These are phyloP conservation scores for Starmerella vitae DNA, from an alignment of 805 yeast genomes.

Conservation along the genomic window DNA sequence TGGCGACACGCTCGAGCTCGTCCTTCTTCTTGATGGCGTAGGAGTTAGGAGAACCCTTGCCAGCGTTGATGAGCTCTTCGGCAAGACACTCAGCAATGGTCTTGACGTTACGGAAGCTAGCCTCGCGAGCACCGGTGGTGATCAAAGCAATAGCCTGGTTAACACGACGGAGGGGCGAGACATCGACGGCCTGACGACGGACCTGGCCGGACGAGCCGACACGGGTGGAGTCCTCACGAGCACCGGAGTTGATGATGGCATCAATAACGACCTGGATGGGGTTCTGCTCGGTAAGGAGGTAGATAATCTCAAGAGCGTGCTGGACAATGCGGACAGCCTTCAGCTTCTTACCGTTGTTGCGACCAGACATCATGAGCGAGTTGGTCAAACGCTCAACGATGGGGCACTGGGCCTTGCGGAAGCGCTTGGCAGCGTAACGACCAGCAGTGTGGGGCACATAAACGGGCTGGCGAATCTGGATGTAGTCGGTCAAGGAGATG, in stretches of 20 bases:
- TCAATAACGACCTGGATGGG: slow-evolving; percentile 98
- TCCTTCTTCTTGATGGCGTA: slow-evolving; percentile 99
- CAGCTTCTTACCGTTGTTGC: slow-evolving; percentile 99
- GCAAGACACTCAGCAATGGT: slow-evolving; percentile 99
- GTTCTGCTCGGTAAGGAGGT: slow-evolving; percentile 96
- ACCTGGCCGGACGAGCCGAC: slow-evolving; percentile 99
- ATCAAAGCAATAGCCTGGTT: slow-evolving; percentile 97
- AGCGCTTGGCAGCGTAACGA: slow-evolving; percentile 98
- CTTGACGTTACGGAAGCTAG: slow-evolving; percentile 99
- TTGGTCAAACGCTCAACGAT: slow-evolving; percentile 98
- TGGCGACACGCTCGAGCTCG: slow-evolving; percentile 99
- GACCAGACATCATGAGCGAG: slow-evolving; percentile 99
- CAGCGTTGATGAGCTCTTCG: slow-evolving; percentile 99
- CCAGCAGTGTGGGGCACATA: slow-evolving; percentile 99
- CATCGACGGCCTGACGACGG: slow-evolving; percentile 99
- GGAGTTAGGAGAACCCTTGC: slow-evolving; percentile 99
- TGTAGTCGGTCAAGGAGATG: slow-evolving; percentile 94
- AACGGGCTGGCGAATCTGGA: slow-evolving; percentile 94
- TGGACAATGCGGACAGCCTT: slow-evolving; percentile 99
- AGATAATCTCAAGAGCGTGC: slow-evolving; percentile 97
- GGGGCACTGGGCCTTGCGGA: slow-evolving; percentile 99
- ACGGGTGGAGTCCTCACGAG: slow-evolving; percentile 99
- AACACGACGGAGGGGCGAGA: slow-evolving; percentile 99
- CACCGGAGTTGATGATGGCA: slow-evolving; percentile 99
- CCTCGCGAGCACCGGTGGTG: slow-evolving; percentile 99